phyloP scores from a whole-genome alignment of 164 flowering plant species.

The Berberis vulgaris region DNA sequence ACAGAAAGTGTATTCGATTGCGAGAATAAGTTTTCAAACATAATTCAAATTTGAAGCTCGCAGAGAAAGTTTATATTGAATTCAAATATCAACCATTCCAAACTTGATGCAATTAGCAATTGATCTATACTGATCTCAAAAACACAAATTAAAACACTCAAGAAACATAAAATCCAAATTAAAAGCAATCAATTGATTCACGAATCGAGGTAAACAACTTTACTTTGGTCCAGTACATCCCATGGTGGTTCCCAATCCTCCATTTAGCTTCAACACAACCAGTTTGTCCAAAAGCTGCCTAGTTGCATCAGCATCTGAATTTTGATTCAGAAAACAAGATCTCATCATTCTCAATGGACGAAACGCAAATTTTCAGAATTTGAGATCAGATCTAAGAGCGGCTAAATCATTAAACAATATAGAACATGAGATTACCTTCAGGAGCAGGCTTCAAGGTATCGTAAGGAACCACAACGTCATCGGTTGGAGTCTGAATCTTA shows the following conservation, averaged over 20 bases:
- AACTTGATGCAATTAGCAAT: too few species aligned
- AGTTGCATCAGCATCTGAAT: slow-evolving; percentile 44
- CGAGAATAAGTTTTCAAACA: too few species aligned
- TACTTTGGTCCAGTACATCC: slow-evolving; percentile 89
- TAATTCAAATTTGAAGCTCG: too few species aligned
- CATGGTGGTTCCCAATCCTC: slow-evolving; percentile 72
- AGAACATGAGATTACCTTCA: slow-evolving; percentile 38
- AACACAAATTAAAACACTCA: too few species aligned
- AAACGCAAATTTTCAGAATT: too few species aligned
- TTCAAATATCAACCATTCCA: too few species aligned
- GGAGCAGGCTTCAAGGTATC: slow-evolving; percentile 58
- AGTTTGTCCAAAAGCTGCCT: slow-evolving; percentile 69
- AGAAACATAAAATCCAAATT: too few species aligned
- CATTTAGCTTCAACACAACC: slow-evolving; percentile 79
- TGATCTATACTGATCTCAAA: too few species aligned
- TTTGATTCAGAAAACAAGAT: slow-evolving; percentile 3
- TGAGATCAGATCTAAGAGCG: too few species aligned
- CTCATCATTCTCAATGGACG: neutral
- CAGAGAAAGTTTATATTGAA: too few species aligned
- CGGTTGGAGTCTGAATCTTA: slow-evolving; percentile 96
- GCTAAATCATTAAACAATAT: neutral
- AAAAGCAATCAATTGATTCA: neutral
- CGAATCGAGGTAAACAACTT: slow-evolving; percentile 1
- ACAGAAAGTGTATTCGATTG: too few species aligned
- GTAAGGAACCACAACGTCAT: slow-evolving; percentile 91